These are phyloP conservation scores for Castanopsis chinensis DNA, from an alignment of 306 rosid genomes.

Conservation along the genomic window DNA sequence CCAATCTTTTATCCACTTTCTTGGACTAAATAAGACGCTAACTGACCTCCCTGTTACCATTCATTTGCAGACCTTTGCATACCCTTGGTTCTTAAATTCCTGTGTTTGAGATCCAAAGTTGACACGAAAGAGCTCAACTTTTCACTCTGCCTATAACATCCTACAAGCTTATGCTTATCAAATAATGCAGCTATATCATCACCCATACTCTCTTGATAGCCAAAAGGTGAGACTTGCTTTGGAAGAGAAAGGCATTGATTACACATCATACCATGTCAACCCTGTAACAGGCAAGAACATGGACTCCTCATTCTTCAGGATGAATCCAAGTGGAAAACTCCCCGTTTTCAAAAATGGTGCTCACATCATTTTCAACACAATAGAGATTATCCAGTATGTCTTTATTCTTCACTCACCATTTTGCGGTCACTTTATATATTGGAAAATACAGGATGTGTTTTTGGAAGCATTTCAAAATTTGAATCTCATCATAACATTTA, in stretches of 20 bases:
- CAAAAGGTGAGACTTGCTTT: constrained; percentile 89
- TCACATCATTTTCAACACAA: constrained; percentile 66
- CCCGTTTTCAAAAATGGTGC: constrained; percentile 90
- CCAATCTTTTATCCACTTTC: neutral
- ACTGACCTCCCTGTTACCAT: constrained; percentile 3
- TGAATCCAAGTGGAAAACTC: constrained; percentile 68
- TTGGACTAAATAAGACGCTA: neutral
- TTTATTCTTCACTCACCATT: constrained; percentile 22
- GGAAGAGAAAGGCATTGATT: constrained; percentile 87
- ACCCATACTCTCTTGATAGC: constrained; percentile 84
- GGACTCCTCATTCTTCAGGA: constrained; percentile 73
- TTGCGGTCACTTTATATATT: neutral
- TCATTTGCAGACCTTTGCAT: constrained; percentile 35
- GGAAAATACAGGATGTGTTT: neutral
- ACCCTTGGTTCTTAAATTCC: neutral
- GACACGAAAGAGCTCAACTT: constrained; percentile 6
- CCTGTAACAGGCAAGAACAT: constrained; percentile 88
- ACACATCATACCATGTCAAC: constrained; percentile 88
- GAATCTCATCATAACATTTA: too few relatives aligned
- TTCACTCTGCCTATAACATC: constrained; percentile 13
- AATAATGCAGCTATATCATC: constrained; percentile 93
- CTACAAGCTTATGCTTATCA: constrained; percentile 18
- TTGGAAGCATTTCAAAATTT: neutral
- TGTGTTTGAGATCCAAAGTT: constrained; percentile 20
- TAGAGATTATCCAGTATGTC: constrained; percentile 84